A percentile compares a stretch with the other conserved stretches of the same genome.
phyloP scores from a whole-genome alignment of 2,329 filamentous ascomycete genomes.

The Ascochyta koolunga region DNA sequence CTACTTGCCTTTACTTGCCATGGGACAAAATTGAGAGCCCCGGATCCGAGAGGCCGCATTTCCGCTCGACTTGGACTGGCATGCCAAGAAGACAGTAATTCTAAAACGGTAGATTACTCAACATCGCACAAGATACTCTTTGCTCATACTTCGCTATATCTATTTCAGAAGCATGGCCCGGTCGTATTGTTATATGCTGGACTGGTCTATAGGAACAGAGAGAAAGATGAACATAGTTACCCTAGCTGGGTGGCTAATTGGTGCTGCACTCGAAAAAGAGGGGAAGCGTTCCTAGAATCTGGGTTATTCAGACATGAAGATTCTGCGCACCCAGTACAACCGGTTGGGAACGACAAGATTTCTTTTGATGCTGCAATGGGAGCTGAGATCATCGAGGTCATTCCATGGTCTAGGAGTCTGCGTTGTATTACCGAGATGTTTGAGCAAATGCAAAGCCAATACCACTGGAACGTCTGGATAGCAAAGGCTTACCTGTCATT shows the following conservation, averaged over 20 bases:
- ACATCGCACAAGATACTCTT: background rate
- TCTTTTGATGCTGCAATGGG: background rate
- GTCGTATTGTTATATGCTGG: background rate
- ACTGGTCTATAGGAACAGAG: background rate
- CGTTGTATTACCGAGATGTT: too few relatives aligned
- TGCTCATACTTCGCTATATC: background rate
- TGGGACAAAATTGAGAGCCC: background rate
- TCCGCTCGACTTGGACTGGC: background rate
- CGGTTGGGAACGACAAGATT: background rate
- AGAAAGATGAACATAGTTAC: background rate
- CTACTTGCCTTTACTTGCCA: background rate
- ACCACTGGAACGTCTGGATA: too few relatives aligned
- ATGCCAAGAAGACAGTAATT: background rate
- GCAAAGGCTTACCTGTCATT: too few relatives aligned
- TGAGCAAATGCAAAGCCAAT: too few relatives aligned
- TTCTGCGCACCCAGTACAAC: too few relatives aligned
- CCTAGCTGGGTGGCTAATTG: background rate
- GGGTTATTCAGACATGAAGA: too few relatives aligned
- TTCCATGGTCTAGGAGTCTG: background rate
- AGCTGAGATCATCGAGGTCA: background rate
- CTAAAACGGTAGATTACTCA: background rate
- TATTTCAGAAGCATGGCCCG: background rate
- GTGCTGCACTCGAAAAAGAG: background rate
- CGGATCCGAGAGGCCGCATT: background rate
- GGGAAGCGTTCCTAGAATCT: background rate